Conservation (phyloP, 331 rosid species). For the Rhamnella rubrinervis region DNA sequence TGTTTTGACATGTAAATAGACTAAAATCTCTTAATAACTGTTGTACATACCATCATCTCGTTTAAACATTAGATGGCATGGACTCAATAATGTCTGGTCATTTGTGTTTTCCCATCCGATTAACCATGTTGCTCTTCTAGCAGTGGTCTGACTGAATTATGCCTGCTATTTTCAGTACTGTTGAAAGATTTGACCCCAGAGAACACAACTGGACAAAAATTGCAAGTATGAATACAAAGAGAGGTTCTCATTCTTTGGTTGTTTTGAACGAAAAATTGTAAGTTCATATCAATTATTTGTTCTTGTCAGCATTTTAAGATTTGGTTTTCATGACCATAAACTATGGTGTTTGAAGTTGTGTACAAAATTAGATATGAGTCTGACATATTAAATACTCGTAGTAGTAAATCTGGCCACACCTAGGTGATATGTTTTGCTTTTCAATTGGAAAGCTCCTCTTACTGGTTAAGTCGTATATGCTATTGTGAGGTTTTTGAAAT, state of each 20-base stretch:
- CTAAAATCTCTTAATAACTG: too few species aligned
- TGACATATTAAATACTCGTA: neutral
- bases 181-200: conserved; percentile 84
- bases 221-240: conserved; percentile 42
- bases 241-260: conserved; percentile 46
- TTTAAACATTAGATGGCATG: too few species aligned
- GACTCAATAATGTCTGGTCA: too few species aligned
- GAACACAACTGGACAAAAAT: conserved; percentile 74
- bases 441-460: too few species aligned
- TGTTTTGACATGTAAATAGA: too few species aligned
- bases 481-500: too few species aligned
- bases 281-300: conserved; percentile 18
- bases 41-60: too few species aligned
- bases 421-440: too few species aligned
- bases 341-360: neutral
- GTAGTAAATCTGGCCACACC: neutral
- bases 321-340: neutral
- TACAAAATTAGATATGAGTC: neutral
- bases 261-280: conserved; percentile 40
- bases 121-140: neutral
- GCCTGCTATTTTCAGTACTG: conserved; percentile 51
- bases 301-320: neutral
- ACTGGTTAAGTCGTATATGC: too few species aligned
- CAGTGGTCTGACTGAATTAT: neutral
- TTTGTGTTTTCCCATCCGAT: neutral